phyloP scores from a whole-genome alignment of 441 rosid genomes.

The Erodium chrysanthum region DNA sequence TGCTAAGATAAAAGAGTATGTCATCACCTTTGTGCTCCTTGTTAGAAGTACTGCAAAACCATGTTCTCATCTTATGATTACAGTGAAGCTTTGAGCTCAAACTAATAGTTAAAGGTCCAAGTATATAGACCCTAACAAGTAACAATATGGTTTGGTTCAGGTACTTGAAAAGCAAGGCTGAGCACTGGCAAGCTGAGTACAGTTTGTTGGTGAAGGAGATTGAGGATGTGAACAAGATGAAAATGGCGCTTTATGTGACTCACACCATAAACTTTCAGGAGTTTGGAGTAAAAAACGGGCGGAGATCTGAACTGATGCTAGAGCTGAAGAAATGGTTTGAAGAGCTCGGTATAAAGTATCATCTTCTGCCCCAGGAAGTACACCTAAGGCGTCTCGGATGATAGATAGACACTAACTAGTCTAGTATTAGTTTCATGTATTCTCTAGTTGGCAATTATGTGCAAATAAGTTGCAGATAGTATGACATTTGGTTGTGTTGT shows the following conservation, averaged over 20 bases:
- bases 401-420: no score
- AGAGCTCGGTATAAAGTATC: conserved; percentile 1
- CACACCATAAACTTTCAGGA: conserved; percentile 9
- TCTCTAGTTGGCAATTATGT: no score
- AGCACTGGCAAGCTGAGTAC: neutral
- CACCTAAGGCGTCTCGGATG: neutral
- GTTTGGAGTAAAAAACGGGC: neutral
- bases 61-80: no score
- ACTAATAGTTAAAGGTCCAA: no score
- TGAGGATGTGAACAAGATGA: conserved; percentile 3
- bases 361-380: conserved; percentile 3
- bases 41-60: no score
- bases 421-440: no score
- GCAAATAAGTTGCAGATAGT: no score
- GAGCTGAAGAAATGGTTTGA: neutral
- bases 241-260: neutral
- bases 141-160: no score
- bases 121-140: no score
- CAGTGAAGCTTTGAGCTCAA: no score
- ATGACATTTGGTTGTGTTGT: no score
- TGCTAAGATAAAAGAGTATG: conserved; percentile 22
- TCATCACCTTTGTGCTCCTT: neutral
- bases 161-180: conserved; percentile 4
- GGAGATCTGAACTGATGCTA: conserved; percentile 1
- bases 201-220: neutral